Percentiles rank a stretch among this genome's conserved stretches.
phyloP scores from a whole-genome alignment of 2,329 filamentous ascomycete species.

The Claviceps purpurea region DNA sequence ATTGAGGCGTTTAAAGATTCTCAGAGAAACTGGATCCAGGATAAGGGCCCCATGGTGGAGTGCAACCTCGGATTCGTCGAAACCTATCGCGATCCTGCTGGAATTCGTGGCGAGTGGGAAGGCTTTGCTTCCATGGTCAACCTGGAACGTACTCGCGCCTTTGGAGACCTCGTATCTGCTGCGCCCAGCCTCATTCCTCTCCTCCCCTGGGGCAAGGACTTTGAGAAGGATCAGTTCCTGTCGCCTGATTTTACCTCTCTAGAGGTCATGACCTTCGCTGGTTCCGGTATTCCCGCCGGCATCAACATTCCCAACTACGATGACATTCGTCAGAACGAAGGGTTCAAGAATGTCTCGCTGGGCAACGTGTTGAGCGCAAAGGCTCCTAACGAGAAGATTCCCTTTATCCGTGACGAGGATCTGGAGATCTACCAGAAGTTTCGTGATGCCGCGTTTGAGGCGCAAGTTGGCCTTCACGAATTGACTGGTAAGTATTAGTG shows the following conservation, averaged over 20 bases:
- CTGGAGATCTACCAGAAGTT: constrained; percentile 67
- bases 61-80: constrained; percentile 76
- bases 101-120: constrained; percentile 73
- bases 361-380: constrained; percentile 89
- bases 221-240: constrained; percentile 93
- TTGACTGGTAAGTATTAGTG: constrained; percentile 37
- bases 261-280: constrained; percentile 70
- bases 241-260: constrained; percentile 93
- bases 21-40: constrained; percentile 69
- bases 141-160: constrained; percentile 76
- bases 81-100: constrained; percentile 72
- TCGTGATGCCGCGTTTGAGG: constrained; percentile 80
- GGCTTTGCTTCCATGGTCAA: constrained; percentile 80
- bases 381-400: constrained; percentile 81
- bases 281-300: constrained; percentile 52
- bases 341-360: constrained; percentile 88
- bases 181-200: constrained; percentile 77
- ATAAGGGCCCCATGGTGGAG: constrained; percentile 70
- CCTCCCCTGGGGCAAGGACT: constrained; percentile 74
- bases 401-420: constrained; percentile 73
- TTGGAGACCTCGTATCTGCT: constrained; percentile 69
- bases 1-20: constrained; percentile 68
- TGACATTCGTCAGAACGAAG: constrained; percentile 66
- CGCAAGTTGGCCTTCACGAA: constrained; percentile 91
- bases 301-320: constrained; percentile 63